Percentiles rank a stretch among this genome's conserved stretches.
phyloP scores from a whole-genome alignment of 192 early-diverging fungal species.

The Radiomyces spectabilis region DNA sequence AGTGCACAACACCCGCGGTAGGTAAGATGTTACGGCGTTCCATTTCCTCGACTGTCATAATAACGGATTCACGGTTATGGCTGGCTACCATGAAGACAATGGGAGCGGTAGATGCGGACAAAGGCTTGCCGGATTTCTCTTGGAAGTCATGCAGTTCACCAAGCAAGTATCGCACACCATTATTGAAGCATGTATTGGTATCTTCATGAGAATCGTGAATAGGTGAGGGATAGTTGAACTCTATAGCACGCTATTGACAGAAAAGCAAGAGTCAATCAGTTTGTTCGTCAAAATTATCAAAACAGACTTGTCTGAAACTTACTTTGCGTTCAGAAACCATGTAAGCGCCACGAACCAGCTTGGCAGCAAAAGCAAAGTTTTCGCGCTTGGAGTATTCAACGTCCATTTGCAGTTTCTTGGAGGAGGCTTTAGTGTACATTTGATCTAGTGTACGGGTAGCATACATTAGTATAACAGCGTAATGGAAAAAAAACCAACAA shows the following conservation, averaged over 20 bases:
- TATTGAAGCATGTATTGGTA: conserved; percentile 84
- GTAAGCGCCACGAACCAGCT: conserved; percentile 56
- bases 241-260: conserved; percentile 45
- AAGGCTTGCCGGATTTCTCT: conserved; percentile 8
- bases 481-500: not conserved
- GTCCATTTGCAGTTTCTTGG: conserved; percentile 58
- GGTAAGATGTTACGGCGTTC: conserved; percentile 45
- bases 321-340: conserved; percentile 44
- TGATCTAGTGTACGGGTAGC: conserved; percentile 38
- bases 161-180: conserved; percentile 65
- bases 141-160: conserved; percentile 40
- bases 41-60: conserved; percentile 54
- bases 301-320: too few relatives aligned
- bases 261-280: not conserved
- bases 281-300: too few relatives aligned
- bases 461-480: not conserved
- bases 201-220: conserved; percentile 71
- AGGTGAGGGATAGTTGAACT: conserved; percentile 66
- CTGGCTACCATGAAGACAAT: conserved; percentile 80
- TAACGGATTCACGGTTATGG: conserved; percentile 82
- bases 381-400: conserved; percentile 56
- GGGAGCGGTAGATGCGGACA: conserved; percentile 27
- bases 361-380: conserved; percentile 76
- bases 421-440: conserved; percentile 80
- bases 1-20: conserved; percentile 60